Percentiles rank a stretch among this genome's conserved stretches.
These are phyloP conservation scores for Phalaenopsis hybrid DNA, from an alignment of 116 monocot genomes.

Conservation along the genomic window DNA sequence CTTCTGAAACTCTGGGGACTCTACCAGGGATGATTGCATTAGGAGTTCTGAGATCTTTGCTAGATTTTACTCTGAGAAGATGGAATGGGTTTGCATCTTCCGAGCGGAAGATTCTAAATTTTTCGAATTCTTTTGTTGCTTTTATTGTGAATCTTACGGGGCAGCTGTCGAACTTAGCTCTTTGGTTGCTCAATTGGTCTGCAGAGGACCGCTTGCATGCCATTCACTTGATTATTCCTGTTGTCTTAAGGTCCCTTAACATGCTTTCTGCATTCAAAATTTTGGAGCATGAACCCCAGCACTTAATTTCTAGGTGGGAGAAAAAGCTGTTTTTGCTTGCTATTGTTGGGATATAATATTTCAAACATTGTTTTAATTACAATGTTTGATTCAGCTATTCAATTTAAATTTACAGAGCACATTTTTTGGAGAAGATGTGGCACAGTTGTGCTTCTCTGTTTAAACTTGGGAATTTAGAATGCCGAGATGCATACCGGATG, in stretches of 20 bases:
- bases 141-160: constrained; percentile 46
- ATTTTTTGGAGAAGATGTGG: constrained; percentile 59
- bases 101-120: constrained; percentile 8
- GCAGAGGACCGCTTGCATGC: constrained; percentile 35
- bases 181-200: constrained; percentile 34
- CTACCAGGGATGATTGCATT: constrained; percentile 31
- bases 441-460: constrained; percentile 48
- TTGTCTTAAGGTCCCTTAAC: constrained; percentile 33
- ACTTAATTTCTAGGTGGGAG: constrained; percentile 41
- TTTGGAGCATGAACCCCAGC: constrained; percentile 15
- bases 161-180: constrained; percentile 44
- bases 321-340: not conserved
- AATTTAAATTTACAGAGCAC: constrained; percentile 30
- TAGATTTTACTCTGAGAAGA: constrained; percentile 26
- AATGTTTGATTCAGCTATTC: not conserved
- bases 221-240: constrained; percentile 50
- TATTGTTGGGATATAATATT: not conserved
- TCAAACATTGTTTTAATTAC: not conserved
- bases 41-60: constrained; percentile 39
- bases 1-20: constrained; percentile 3
- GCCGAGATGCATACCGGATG: constrained; percentile 56
- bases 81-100: not conserved
- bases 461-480: constrained; percentile 50
- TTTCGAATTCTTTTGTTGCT: not conserved
- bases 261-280: constrained; percentile 27